phyloP scores from a whole-genome alignment of 768 basidiomycete species.

The Lactarius vividus region DNA sequence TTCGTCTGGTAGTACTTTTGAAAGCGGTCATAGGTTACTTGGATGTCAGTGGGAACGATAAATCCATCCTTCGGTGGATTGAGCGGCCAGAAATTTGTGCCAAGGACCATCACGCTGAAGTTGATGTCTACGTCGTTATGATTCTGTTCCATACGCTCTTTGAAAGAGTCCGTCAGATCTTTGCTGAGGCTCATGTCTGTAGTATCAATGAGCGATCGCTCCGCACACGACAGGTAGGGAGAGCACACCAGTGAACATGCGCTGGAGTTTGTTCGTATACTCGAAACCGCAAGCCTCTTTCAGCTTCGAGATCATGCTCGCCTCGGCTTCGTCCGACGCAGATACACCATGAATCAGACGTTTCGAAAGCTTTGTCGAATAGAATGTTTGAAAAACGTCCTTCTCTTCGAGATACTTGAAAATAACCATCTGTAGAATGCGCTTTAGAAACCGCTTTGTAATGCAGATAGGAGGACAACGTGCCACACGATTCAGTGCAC shows the following conservation, averaged over 20 bases:
- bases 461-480: conserved; percentile 32
- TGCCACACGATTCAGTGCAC: conserved; percentile 87
- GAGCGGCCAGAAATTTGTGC: conserved; percentile 95
- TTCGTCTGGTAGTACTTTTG: conserved; percentile 90
- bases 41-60: conserved; percentile 83
- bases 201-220: neutral
- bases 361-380: conserved; percentile 89
- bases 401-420: conserved; percentile 99
- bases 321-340: conserved; percentile 93
- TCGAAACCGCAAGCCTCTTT: conserved; percentile 97
- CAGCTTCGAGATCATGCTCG: conserved; percentile 96
- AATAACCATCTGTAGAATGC: conserved; percentile 72
- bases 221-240: neutral
- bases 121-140: conserved; percentile 86
- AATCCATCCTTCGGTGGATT: conserved; percentile 82
- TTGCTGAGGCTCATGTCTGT: conserved; percentile 93
- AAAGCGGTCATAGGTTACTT: conserved; percentile 87
- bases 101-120: conserved; percentile 91
- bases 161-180: conserved; percentile 93
- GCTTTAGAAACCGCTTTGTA: conserved; percentile 1
- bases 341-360: conserved; percentile 90
- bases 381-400: conserved; percentile 98
- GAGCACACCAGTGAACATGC: conserved; percentile 90
- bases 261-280: conserved; percentile 92
- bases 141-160: conserved; percentile 84